phyloP scores from a whole-genome alignment of 2,329 filamentous ascomycete species.

The Cercospora beticola region DNA sequence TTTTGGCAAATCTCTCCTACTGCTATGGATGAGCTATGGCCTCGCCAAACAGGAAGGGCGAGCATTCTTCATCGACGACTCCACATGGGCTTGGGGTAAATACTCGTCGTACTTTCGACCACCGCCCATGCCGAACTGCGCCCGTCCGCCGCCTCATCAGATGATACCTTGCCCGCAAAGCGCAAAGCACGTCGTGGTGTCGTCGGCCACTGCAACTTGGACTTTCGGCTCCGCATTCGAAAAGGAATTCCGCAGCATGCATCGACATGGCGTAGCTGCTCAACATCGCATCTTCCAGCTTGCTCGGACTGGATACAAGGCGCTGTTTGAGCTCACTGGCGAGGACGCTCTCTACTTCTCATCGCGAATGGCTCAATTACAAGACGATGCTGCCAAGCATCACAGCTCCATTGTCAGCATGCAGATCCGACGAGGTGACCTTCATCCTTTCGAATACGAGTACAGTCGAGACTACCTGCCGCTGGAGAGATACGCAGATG shows the following conservation, averaged over 20 bases:
- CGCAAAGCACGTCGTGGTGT: conserved; percentile 72
- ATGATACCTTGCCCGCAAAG: conserved; percentile 77
- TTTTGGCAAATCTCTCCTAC: conserved; percentile 72
- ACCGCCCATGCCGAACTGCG: conserved; percentile 65
- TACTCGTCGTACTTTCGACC: conserved; percentile 71
- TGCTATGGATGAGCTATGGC: conserved; percentile 81
- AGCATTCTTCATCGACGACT: conserved; percentile 81
- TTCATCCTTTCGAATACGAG: conserved; percentile 76
- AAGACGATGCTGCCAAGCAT: conserved; percentile 45
- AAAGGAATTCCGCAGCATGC: conserved; percentile 43
- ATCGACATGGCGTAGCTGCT: conserved; percentile 39
- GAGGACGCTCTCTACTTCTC: conserved; percentile 67
- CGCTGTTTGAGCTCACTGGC: conserved; percentile 67
- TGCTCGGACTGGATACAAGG: conserved; percentile 68
- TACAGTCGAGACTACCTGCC: conserved; percentile 78
- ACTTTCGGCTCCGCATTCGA: conserved; percentile 63
- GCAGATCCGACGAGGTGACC: conserved; percentile 78
- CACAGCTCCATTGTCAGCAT: conserved; percentile 64
- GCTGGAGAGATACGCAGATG: conserved; percentile 58
- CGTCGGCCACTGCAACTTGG: conserved; percentile 63
- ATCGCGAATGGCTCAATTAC: conserved; percentile 58
- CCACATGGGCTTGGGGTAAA: conserved; percentile 75
- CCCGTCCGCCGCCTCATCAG: conserved; percentile 69
- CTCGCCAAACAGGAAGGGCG: conserved; percentile 71
- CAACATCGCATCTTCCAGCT: conserved; percentile 65